phyloP scores from a whole-genome alignment of 352 stramenopile genomes.

The Pythium sukuiense region DNA sequence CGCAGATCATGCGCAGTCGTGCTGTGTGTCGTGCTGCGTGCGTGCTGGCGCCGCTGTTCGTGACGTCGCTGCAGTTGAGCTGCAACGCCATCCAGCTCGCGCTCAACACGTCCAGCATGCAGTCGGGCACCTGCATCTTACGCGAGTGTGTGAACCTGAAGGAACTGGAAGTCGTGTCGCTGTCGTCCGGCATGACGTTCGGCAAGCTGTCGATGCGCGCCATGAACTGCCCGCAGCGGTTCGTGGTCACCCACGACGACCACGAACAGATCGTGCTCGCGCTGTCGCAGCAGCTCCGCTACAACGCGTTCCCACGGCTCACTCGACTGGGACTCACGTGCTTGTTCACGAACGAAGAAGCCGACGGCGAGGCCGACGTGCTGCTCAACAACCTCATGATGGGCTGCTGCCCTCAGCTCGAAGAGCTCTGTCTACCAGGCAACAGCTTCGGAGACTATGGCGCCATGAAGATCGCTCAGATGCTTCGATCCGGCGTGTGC shows the following conservation, averaged over 20 bases:
- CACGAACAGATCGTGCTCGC: slow-evolving; percentile 84
- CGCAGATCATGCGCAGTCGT: slow-evolving; percentile 75
- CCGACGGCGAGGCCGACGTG: slow-evolving; percentile 79
- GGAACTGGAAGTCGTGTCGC: slow-evolving; percentile 75
- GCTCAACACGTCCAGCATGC: slow-evolving; percentile 36
- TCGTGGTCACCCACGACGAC: slow-evolving; percentile 86
- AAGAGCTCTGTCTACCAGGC: slow-evolving; percentile 78
- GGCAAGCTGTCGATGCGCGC: slow-evolving; percentile 84
- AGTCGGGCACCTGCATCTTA: slow-evolving; percentile 40
- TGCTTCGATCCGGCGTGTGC: slow-evolving; percentile 78
- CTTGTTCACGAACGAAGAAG: slow-evolving; percentile 87
- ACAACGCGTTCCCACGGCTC: slow-evolving; percentile 55
- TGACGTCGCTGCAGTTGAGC: slow-evolving; percentile 75
- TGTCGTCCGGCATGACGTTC: slow-evolving; percentile 81
- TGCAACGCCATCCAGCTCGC: slow-evolving; percentile 73
- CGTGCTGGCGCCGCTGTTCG: slow-evolving; percentile 52
- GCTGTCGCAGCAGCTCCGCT: slow-evolving; percentile 65
- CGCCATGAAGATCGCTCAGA: slow-evolving; percentile 76
- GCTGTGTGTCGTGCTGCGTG: slow-evolving; percentile 48
- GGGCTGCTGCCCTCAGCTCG: slow-evolving; percentile 70
- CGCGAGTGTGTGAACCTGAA: slow-evolving; percentile 64
- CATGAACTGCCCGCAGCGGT: slow-evolving; percentile 81
- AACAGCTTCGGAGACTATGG: slow-evolving; percentile 88
- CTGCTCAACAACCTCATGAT: slow-evolving; percentile 80
- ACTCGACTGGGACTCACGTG: slow-evolving; percentile 70